These are phyloP conservation scores for Elasticomyces elasticus DNA, from an alignment of 495 filamentous ascomycete genomes.

Conservation along the genomic window DNA sequence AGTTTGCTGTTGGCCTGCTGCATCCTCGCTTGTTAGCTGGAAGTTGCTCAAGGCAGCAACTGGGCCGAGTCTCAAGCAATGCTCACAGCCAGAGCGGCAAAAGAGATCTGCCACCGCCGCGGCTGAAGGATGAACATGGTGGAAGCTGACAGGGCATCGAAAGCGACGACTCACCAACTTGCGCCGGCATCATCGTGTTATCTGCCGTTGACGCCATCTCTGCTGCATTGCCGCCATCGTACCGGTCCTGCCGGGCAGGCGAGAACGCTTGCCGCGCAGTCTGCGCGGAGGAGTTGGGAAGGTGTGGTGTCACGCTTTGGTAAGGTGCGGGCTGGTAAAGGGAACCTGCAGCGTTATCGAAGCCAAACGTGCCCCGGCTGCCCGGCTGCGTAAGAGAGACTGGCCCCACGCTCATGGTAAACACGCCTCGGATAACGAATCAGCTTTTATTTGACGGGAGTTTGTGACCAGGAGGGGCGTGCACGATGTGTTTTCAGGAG, in stretches of 20 bases:
- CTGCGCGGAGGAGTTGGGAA: not conserved
- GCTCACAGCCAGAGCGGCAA: not conserved
- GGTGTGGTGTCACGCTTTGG: not conserved
- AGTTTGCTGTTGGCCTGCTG: slow-evolving; percentile 12
- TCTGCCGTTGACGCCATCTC: slow-evolving; percentile 8
- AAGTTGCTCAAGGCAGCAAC: not conserved
- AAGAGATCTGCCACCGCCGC: not conserved
- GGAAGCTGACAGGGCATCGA: not conserved
- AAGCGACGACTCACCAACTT: slow-evolving; percentile 6
- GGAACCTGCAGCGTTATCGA: slow-evolving; percentile 1
- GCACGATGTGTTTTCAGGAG: not conserved
- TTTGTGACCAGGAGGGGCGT: no score
- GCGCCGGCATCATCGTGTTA: not conserved
- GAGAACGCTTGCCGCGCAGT: slow-evolving; percentile 2
- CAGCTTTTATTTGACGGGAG: no score
- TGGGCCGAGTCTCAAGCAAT: not conserved
- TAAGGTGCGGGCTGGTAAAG: not conserved
- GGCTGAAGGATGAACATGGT: not conserved
- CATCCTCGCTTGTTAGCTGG: slow-evolving; percentile 8
- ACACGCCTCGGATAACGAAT: not conserved
- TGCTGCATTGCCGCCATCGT: slow-evolving; percentile 6
- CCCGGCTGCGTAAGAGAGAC: not conserved
- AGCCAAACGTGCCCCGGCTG: slow-evolving; percentile 1
- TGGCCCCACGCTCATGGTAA: slow-evolving; percentile 5
- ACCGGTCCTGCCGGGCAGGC: not conserved